Evolutionary conservation across 2,329 filamentous ascomycete genomes (phyloP).

Genomic region (Setomelanomma holmii): DNA sequence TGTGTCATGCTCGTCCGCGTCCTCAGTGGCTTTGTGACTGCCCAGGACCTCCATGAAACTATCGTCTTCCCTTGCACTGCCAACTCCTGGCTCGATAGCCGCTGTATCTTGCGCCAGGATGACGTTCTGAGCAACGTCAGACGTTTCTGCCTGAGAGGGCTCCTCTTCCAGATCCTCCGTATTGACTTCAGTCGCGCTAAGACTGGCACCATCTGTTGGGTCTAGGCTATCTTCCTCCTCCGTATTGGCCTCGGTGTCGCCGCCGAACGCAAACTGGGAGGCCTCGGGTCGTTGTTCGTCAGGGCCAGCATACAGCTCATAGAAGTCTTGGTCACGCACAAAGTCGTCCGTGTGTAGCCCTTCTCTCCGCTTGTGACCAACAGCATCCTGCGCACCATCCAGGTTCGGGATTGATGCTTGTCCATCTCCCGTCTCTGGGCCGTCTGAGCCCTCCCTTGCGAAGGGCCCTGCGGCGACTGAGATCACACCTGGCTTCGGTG

Average conservation of each 20-base stretch:
- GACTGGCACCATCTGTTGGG: constrained; percentile 8
- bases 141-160: neutral
- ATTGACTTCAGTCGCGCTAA: constrained; percentile 13
- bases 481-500: constrained; percentile 9
- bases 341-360: constrained; percentile 9
- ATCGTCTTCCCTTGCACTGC: too few relatives aligned
- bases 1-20: too few relatives aligned
- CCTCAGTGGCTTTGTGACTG: too few relatives aligned
- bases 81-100: too few relatives aligned
- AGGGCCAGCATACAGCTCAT: constrained; percentile 34
- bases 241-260: constrained; percentile 40
- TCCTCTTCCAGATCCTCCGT: constrained; percentile 10
- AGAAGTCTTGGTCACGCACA: constrained; percentile 24
- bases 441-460: neutral
- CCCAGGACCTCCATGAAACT: too few relatives aligned
- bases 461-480: constrained; percentile 7
- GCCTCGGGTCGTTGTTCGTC: constrained; percentile 63
- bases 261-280: constrained; percentile 53
- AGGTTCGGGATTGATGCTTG: neutral
- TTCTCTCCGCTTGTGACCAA: neutral
- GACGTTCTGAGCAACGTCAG: too few relatives aligned
- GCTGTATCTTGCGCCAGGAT: too few relatives aligned
- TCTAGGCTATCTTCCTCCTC: constrained; percentile 17
- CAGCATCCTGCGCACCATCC: neutral
- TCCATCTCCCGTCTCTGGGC: neutral